phyloP scores from a whole-genome alignment of 192 early-diverging fungal species.

The Coemansia guatemalensis region DNA sequence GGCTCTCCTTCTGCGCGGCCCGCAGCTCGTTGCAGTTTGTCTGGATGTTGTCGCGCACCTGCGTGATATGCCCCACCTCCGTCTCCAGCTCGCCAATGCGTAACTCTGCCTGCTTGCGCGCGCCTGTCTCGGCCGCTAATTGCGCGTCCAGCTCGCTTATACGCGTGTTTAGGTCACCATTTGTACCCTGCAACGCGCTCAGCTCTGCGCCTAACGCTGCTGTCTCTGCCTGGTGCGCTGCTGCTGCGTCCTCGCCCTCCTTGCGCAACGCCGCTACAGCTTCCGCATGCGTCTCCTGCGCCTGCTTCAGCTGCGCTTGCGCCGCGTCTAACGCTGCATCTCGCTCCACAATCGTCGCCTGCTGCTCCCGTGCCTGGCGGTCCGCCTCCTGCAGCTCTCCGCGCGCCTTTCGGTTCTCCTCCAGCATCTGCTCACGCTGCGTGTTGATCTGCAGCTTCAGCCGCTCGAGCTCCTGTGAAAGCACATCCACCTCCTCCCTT shows the following conservation, averaged over 20 bases:
- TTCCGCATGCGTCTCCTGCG: constrained; percentile 11
- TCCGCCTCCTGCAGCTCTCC: constrained; percentile 22
- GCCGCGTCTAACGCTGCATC: constrained; percentile 3
- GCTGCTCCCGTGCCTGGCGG: constrained; percentile 9
- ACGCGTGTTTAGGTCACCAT: constrained; percentile 4
- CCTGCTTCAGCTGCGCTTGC: constrained; percentile 12
- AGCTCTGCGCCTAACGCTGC: constrained; percentile 9
- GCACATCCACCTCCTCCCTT: constrained; percentile 30
- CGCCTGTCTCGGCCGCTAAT: constrained; percentile 1
- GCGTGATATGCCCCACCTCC: constrained; percentile 25
- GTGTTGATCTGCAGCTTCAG: constrained; percentile 39
- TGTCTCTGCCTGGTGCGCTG: constrained; percentile 6
- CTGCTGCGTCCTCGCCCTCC: constrained; percentile 3
- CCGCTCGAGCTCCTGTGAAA: constrained; percentile 39
- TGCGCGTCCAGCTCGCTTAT: constrained; percentile 12
- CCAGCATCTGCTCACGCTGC: constrained; percentile 40
- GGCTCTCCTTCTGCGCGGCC: constrained; percentile 24
- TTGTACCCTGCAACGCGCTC: constrained; percentile 2
- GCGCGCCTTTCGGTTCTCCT: constrained; percentile 28
- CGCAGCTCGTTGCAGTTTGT: constrained; percentile 33
- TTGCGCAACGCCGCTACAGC: not conserved
- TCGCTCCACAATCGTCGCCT: constrained; percentile 6
- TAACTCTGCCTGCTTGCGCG: constrained; percentile 9
- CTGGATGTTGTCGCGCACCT: constrained; percentile 42
- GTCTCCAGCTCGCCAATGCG: constrained; percentile 30